phyloP scores from a whole-genome alignment of 768 basidiomycete species.

The Scleroderma bovista region DNA sequence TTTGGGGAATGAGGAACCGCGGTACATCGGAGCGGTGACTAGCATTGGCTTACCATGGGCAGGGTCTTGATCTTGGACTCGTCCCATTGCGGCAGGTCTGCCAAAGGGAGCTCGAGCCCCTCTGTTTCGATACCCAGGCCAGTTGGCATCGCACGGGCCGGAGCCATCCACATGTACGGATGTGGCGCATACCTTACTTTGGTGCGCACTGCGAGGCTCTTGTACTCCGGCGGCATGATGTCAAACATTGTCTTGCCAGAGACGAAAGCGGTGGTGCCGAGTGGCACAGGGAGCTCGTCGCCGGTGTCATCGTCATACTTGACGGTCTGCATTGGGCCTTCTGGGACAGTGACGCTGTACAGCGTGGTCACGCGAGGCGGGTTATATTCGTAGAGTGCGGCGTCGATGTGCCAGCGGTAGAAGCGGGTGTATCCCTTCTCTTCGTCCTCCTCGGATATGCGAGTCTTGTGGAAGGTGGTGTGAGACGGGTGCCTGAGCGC shows the following conservation, averaged over 20 bases:
- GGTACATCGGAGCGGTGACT: background rate
- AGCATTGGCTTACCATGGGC: conserved; percentile 45
- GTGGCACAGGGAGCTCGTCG: conserved; percentile 74
- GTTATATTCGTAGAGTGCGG: conserved; percentile 70
- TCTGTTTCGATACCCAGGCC: conserved; percentile 82
- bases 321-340: conserved; percentile 55
- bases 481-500: conserved; percentile 84
- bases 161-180: conserved; percentile 89
- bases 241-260: conserved; percentile 84
- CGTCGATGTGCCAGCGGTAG: conserved; percentile 93
- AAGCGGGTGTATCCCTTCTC: conserved; percentile 76
- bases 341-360: conserved; percentile 70
- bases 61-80: conserved; percentile 67
- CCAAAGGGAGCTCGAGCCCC: conserved; percentile 58
- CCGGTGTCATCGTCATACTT: conserved; percentile 86
- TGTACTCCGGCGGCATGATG: conserved; percentile 60
- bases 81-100: conserved; percentile 78
- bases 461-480: conserved; percentile 81
- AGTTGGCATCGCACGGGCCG: conserved; percentile 65
- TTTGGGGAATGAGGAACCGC: conserved; percentile 2
- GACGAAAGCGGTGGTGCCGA: conserved; percentile 83
- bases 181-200: conserved; percentile 79
- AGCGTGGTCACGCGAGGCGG: conserved; percentile 85
- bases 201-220: conserved; percentile 75
- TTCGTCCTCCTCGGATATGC: conserved; percentile 68